phyloP scores from a whole-genome alignment of 305 asterid genomes.

The Fraxinus velutina region DNA sequence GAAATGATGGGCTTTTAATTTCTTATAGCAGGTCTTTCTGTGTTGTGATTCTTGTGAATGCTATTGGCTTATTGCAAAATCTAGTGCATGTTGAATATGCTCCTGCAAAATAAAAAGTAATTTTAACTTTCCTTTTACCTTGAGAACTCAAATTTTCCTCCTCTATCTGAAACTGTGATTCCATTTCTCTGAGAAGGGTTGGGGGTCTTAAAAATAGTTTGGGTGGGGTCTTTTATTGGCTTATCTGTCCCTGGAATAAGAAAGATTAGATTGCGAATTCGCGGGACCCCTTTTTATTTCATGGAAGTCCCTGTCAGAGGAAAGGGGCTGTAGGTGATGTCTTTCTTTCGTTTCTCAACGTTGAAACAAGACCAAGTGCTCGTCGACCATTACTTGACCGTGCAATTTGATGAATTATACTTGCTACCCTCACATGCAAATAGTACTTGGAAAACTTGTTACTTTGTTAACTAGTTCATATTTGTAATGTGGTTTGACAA shows the following conservation, averaged over 20 bases:
- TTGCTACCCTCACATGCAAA: background rate
- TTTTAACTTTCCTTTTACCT: background rate
- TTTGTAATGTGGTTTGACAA: background rate
- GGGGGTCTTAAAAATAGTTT: background rate
- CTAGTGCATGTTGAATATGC: background rate
- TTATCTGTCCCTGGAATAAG: background rate
- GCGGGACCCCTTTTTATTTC: background rate
- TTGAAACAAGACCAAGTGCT: background rate
- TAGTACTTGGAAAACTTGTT: background rate
- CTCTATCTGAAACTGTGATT: background rate
- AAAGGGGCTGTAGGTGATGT: background rate
- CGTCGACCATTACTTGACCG: background rate
- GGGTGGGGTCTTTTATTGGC: background rate
- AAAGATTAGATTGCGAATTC: background rate
- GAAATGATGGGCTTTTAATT: background rate
- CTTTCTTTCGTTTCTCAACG: background rate
- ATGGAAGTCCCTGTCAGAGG: background rate
- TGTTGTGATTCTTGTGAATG: background rate
- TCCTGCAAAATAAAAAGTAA: background rate
- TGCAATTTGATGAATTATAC: background rate
- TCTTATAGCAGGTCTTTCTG: background rate
- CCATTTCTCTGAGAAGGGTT: background rate
- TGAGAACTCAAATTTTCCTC: background rate
- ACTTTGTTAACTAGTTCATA: background rate
- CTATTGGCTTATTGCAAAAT: background rate